Evolutionary conservation across 495 filamentous ascomycete species (phyloP).

Genomic region (Lasiosphaeria miniovina): DNA sequence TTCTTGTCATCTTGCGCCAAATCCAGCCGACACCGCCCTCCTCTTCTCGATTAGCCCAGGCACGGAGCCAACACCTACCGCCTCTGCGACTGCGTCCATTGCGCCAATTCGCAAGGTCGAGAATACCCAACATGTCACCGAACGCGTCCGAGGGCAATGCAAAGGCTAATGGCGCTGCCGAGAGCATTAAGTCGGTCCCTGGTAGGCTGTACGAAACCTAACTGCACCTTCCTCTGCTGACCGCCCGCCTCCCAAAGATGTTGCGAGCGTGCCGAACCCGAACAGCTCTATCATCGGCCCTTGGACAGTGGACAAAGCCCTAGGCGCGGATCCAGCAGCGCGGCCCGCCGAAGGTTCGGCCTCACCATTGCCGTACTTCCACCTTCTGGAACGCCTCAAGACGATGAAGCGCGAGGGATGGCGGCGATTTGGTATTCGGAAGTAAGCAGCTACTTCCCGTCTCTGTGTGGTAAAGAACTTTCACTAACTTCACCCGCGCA

Average conservation of each 20-base stretch:
- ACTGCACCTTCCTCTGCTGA: background rate
- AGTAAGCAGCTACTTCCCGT: constrained; percentile 33
- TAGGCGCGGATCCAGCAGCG: constrained; percentile 41
- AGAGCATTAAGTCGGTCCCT: background rate
- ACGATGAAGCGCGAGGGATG: constrained; percentile 94
- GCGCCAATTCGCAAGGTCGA: no score
- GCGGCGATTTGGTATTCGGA: constrained; percentile 76
- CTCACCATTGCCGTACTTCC: constrained; percentile 87
- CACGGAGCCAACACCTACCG: no score
- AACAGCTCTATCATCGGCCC: constrained; percentile 18
- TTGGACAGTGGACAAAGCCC: constrained; percentile 46
- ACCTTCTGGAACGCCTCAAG: constrained; percentile 88
- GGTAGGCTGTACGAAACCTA: background rate
- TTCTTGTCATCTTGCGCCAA: no score
- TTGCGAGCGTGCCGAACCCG: constrained; percentile 31
- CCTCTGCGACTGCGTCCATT: no score
- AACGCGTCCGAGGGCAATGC: constrained; percentile 1
- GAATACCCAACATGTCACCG: constrained; percentile 1
- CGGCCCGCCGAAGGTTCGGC: constrained; percentile 56
- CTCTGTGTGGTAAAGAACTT: background rate
- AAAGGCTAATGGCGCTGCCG: background rate
- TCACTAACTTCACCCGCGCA: constrained; percentile 11
- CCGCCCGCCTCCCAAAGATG: constrained; percentile 15
- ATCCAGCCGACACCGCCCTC: no score
- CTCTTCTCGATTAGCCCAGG: no score